Conservation (phyloP, 148 eudicot genomes). For the Fallopia convolvulus region DNA sequence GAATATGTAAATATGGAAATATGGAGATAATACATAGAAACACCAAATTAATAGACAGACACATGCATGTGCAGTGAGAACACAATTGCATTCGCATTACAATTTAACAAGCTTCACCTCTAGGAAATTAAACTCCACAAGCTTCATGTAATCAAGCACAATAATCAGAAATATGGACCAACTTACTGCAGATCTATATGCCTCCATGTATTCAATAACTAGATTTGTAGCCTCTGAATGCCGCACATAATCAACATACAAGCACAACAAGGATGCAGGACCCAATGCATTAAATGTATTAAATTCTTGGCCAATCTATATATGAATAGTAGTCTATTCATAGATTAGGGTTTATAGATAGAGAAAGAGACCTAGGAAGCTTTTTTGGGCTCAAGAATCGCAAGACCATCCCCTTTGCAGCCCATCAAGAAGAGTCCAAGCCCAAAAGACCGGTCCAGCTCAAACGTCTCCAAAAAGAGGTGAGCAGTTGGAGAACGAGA, state of each 20-base stretch:
- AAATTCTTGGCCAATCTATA: constrained; percentile 85
- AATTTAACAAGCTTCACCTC: background rate
- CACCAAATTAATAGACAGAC: background rate
- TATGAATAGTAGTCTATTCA: too few relatives aligned
- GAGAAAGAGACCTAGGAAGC: too few relatives aligned
- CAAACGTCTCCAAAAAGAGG: too few relatives aligned
- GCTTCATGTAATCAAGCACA: background rate
- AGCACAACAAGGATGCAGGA: constrained; percentile 75
- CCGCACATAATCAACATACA: constrained; percentile 85
- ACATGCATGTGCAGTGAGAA: background rate
- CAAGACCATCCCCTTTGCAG: too few relatives aligned
- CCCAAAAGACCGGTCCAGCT: too few relatives aligned
- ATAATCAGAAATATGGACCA: background rate
- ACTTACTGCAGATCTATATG: constrained; percentile 63
- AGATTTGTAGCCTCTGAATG: constrained; percentile 78
- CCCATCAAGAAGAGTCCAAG: too few relatives aligned
- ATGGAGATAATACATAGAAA: background rate
- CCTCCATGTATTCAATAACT: constrained; percentile 65
- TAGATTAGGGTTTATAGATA: too few relatives aligned
- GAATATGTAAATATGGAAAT: background rate
- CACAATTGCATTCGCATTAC: background rate
- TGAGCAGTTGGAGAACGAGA: too few relatives aligned
- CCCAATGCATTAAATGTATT: too few relatives aligned
- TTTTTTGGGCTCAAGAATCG: too few relatives aligned
- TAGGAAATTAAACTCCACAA: background rate